phyloP scores from a whole-genome alignment of 2,329 filamentous ascomycete genomes.

The Xylaria sp. region DNA sequence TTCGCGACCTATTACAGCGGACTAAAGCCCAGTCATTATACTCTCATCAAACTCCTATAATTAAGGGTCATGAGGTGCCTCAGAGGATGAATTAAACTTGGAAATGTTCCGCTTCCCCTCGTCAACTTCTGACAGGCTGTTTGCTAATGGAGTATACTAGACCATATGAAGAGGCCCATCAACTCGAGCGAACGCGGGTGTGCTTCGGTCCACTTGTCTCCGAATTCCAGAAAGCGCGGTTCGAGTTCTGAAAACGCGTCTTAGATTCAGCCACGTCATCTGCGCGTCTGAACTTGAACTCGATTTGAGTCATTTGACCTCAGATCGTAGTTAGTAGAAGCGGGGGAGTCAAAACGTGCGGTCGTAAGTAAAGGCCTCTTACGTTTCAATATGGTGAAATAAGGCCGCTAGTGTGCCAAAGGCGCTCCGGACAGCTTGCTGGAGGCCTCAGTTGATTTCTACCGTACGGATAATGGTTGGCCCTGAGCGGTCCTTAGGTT shows the following conservation, averaged over 20 bases:
- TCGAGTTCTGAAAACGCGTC: slow-evolving; percentile 7
- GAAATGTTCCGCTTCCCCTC: slow-evolving; percentile 15
- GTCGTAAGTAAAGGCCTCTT: neutral
- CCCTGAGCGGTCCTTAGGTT: neutral
- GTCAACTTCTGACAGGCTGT: slow-evolving; percentile 30
- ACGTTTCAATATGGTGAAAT: slow-evolving; percentile 2
- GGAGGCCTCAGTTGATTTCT: neutral
- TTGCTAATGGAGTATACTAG: slow-evolving; percentile 10
- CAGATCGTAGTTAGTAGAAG: neutral
- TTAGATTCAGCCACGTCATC: neutral
- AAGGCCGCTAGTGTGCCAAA: neutral
- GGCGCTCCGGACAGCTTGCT: neutral
- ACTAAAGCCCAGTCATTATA: neutral
- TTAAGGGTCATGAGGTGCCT: neutral
- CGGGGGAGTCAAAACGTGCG: neutral
- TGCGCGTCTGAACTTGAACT: neutral
- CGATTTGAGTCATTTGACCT: slow-evolving; percentile 1
- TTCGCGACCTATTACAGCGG: neutral
- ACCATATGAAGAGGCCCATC: slow-evolving; percentile 9
- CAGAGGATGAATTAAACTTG: slow-evolving; percentile 13
- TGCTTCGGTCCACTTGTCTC: slow-evolving; percentile 26
- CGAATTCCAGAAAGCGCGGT: slow-evolving; percentile 19
- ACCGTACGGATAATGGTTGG: neutral
- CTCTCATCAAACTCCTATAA: neutral
- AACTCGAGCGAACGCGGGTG: neutral